A percentile compares a stretch with the other conserved stretches of the same genome.
phyloP scores from a whole-genome alignment of 1,139 yeast species.

The Taphrina flavorubra region DNA sequence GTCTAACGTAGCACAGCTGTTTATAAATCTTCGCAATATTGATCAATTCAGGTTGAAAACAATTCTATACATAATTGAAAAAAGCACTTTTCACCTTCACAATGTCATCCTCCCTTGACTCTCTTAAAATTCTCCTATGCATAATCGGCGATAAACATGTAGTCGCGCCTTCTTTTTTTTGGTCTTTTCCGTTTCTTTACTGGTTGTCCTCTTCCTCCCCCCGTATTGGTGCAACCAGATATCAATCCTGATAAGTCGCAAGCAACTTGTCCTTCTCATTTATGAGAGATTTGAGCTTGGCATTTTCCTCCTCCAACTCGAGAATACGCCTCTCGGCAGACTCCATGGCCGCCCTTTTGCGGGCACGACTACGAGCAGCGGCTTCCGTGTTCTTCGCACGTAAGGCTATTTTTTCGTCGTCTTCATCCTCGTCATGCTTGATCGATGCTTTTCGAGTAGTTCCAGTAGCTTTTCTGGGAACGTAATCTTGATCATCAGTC shows the following conservation, averaged over 20 bases:
- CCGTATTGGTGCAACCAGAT: background rate
- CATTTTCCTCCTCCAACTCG: slow-evolving; percentile 69
- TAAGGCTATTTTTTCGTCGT: slow-evolving; percentile 68
- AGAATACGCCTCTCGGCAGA: slow-evolving; percentile 9
- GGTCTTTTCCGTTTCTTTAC: background rate
- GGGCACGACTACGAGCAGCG: slow-evolving; percentile 92
- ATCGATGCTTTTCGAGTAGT: background rate
- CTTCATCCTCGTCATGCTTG: slow-evolving; percentile 51
- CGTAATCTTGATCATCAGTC: background rate
- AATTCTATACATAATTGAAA: background rate
- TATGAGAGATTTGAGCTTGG: background rate
- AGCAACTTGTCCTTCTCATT: background rate
- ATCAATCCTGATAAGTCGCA: background rate
- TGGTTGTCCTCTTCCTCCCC: background rate
- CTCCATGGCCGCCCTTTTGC: slow-evolving; percentile 62
- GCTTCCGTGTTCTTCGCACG: slow-evolving; percentile 97
- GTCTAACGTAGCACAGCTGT: no score
- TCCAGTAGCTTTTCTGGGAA: background rate
- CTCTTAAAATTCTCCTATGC: no score
- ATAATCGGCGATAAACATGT: no score
- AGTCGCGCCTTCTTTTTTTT: background rate
- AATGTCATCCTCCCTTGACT: background rate
- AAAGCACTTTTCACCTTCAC: slow-evolving; percentile 3
- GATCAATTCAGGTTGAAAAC: background rate
- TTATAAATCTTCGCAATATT: no score